Evolutionary conservation across 1,284 basidiomycete species (phyloP).

Genomic region (Phlebopus sp.): DNA sequence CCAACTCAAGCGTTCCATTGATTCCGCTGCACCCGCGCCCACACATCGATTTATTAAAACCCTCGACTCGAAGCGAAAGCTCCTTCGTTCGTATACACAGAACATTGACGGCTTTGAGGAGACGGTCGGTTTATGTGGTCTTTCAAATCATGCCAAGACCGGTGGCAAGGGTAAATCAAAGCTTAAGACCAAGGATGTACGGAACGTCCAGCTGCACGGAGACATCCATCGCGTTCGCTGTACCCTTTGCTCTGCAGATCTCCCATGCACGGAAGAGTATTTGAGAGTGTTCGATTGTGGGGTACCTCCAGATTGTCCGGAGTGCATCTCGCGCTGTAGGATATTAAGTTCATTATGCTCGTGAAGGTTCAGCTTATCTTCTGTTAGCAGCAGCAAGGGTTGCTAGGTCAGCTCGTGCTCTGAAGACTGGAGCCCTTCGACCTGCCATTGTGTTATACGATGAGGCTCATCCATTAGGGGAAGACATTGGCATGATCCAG

Average conservation of each 20-base stretch:
- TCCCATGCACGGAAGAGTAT: constrained; percentile 62
- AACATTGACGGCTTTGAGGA: constrained; percentile 95
- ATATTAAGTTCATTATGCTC: constrained; percentile 18
- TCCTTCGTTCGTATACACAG: constrained; percentile 90
- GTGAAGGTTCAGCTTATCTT: not conserved
- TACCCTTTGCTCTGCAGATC: constrained; percentile 75
- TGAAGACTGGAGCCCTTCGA: constrained; percentile 75
- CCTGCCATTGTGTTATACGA: constrained; percentile 91
- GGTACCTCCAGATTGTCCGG: constrained; percentile 76
- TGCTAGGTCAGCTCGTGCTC: constrained; percentile 76
- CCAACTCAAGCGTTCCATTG: constrained; percentile 80
- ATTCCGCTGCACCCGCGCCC: constrained; percentile 75
- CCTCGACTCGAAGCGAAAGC: constrained; percentile 79
- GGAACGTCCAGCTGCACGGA: constrained; percentile 90
- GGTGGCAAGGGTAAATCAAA: constrained; percentile 62
- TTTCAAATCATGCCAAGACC: constrained; percentile 51
- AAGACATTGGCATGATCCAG: constrained; percentile 81
- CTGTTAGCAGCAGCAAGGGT: constrained; percentile 67
- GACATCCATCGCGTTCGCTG: constrained; percentile 88
- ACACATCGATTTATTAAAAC: constrained; percentile 89
- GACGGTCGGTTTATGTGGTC: constrained; percentile 69
- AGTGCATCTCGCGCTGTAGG: constrained; percentile 77
- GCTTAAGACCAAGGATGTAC: constrained; percentile 64
- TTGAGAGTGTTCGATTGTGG: constrained; percentile 66
- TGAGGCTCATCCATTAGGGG: constrained; percentile 83